Evolutionary conservation across 768 basidiomycete species (phyloP).

Genomic region (Scleroderma bovista): DNA sequence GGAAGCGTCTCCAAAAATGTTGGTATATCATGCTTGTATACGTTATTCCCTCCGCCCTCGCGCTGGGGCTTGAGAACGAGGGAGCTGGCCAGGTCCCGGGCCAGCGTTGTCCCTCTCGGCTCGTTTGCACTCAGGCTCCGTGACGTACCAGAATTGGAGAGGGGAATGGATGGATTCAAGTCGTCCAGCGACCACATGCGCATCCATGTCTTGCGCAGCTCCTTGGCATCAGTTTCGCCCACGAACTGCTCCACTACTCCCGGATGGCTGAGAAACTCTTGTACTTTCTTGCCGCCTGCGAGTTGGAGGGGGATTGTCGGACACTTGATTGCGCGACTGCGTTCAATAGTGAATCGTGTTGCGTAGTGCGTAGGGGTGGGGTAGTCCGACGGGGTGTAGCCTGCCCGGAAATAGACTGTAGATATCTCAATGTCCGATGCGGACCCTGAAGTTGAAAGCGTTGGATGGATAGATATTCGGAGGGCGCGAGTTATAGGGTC

Average conservation of each 20-base stretch:
- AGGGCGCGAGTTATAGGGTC: constrained; percentile 44
- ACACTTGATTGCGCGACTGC: constrained; percentile 86
- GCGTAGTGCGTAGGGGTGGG: constrained; percentile 57
- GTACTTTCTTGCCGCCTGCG: constrained; percentile 95
- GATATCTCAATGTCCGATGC: constrained; percentile 58
- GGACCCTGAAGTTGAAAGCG: constrained; percentile 10
- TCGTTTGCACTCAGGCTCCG: constrained; percentile 6
- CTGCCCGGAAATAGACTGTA: constrained; percentile 86
- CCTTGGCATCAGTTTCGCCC: constrained; percentile 34
- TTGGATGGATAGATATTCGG: constrained; percentile 23
- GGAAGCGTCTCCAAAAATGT: constrained; percentile 63
- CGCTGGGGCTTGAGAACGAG: constrained; percentile 95
- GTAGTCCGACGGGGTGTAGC: constrained; percentile 83
- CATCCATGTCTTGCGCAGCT: constrained; percentile 76
- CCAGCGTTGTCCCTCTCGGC: constrained; percentile 17
- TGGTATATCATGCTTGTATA: constrained; percentile 83
- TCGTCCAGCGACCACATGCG: constrained; percentile 76
- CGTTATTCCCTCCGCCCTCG: constrained; percentile 97
- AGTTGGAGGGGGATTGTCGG: constrained; percentile 87
- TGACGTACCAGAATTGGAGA: background rate
- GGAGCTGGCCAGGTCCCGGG: constrained; percentile 32
- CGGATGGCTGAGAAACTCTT: constrained; percentile 75
- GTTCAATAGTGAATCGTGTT: constrained; percentile 75
- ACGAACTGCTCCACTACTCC: constrained; percentile 76
- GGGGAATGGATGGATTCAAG: background rate